Conservation (phyloP, 2,329 filamentous ascomycete species). For the Colletotrichum sojae region DNA sequence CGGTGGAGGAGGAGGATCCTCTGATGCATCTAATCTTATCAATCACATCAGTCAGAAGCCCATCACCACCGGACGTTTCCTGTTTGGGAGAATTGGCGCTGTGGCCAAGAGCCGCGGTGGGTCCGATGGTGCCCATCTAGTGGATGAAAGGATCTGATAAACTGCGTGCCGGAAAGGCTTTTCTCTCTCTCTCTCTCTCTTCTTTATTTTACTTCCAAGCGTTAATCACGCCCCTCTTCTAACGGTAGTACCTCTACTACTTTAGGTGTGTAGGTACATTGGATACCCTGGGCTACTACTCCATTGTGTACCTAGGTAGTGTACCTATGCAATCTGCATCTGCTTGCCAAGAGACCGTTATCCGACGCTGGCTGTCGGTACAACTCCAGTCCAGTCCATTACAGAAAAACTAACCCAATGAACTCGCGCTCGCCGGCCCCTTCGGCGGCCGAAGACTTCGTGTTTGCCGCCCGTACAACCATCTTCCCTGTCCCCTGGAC, state of each 20-base stretch:
- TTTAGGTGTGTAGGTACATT: no score
- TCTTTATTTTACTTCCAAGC: background rate
- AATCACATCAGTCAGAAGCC: conserved; percentile 35
- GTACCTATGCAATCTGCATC: conserved; percentile 3
- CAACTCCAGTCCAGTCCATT: background rate
- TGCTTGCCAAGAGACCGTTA: conserved; percentile 20
- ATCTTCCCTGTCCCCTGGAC: no score
- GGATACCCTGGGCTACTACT: no score
- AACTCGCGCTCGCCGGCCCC: conserved; percentile 2
- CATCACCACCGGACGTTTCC: conserved; percentile 23
- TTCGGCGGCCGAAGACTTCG: conserved; percentile 29
- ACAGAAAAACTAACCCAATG: background rate
- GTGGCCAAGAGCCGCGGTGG: conserved; percentile 30
- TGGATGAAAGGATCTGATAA: conserved; percentile 35
- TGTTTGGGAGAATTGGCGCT: conserved; percentile 19
- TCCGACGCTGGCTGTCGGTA: background rate
- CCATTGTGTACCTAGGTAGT: no score
- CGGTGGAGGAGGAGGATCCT: conserved; percentile 4
- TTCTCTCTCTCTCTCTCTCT: background rate
- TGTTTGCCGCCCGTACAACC: conserved; percentile 14
- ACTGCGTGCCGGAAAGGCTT: conserved; percentile 11
- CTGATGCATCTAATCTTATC: conserved; percentile 40
- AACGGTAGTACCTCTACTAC: no score
- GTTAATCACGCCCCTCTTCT: no score
- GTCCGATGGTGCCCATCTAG: conserved; percentile 1